phyloP scores from a whole-genome alignment of 2,329 filamentous ascomycete genomes.

The Beauveria pseudobassiana region DNA sequence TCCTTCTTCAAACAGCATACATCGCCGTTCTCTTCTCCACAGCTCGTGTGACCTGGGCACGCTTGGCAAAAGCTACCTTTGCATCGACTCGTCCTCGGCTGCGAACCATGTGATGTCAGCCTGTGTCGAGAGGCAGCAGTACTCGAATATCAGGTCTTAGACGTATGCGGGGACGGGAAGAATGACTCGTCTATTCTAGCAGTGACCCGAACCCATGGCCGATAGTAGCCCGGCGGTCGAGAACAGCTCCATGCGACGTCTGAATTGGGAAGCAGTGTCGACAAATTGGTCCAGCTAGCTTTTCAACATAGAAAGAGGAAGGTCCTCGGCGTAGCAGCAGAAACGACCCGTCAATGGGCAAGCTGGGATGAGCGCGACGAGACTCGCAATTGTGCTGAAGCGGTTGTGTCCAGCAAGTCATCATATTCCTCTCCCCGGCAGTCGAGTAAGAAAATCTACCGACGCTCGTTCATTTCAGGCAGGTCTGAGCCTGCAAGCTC shows the following conservation, averaged over 20 bases:
- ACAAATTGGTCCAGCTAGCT: not conserved
- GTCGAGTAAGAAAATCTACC: no score
- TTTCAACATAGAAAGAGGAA: not conserved
- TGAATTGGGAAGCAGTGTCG: not conserved
- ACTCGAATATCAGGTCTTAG: not conserved
- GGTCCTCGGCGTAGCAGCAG: not conserved
- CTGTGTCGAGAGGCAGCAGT: not conserved
- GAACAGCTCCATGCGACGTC: not conserved
- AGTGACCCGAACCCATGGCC: not conserved
- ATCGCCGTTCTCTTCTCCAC: not conserved
- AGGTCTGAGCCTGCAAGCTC: no score
- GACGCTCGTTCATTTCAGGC: not conserved
- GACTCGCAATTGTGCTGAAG: not conserved
- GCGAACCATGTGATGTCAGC: not conserved
- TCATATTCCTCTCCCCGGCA: no score
- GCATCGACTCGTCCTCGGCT: not conserved
- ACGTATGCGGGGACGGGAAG: not conserved
- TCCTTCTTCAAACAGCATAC: not conserved
- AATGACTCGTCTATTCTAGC: not conserved
- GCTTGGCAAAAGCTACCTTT: not conserved
- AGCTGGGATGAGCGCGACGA: not conserved
- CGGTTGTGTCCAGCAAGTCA: not conserved
- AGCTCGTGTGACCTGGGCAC: not conserved
- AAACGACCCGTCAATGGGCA: not conserved
- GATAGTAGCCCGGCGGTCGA: not conserved